Evolutionary conservation across 2,329 filamentous ascomycete genomes (phyloP).

Genomic region (Colletotrichum phormii): DNA sequence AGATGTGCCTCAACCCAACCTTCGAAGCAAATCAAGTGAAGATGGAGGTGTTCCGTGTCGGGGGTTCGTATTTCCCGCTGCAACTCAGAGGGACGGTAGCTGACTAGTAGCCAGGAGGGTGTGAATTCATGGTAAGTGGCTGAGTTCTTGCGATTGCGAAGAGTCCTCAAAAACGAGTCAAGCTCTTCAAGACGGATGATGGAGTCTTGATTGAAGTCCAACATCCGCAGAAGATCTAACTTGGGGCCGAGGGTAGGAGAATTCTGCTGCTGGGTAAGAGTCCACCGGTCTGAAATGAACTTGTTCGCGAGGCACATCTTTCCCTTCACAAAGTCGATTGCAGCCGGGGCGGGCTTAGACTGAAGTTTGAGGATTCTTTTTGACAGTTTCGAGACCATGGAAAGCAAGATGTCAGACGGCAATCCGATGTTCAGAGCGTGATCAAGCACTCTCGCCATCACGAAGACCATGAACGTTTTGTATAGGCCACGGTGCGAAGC

Average conservation of each 20-base stretch:
- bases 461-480: constrained; percentile 63
- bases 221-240: neutral
- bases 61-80: neutral
- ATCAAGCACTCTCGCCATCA: constrained; percentile 53
- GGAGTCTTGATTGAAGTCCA: constrained; percentile 38
- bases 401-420: constrained; percentile 46
- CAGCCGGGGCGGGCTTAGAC: neutral
- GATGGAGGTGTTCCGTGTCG: neutral
- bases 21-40: constrained; percentile 52
- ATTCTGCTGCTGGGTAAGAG: neutral
- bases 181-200: constrained; percentile 9
- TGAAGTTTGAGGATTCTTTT: constrained; percentile 55
- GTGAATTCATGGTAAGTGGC: neutral
- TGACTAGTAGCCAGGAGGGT: neutral
- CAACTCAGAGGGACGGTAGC: neutral
- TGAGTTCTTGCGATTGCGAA: neutral
- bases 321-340: neutral
- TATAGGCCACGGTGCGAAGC: constrained; percentile 48
- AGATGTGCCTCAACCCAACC: constrained; percentile 49
- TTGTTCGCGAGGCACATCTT: constrained; percentile 2
- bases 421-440: constrained; percentile 33
- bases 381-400: constrained; percentile 57
- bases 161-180: neutral
- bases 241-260: neutral
- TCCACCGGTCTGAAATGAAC: neutral